phyloP scores from a whole-genome alignment of 768 basidiomycete species.

The Calocera viscosa region DNA sequence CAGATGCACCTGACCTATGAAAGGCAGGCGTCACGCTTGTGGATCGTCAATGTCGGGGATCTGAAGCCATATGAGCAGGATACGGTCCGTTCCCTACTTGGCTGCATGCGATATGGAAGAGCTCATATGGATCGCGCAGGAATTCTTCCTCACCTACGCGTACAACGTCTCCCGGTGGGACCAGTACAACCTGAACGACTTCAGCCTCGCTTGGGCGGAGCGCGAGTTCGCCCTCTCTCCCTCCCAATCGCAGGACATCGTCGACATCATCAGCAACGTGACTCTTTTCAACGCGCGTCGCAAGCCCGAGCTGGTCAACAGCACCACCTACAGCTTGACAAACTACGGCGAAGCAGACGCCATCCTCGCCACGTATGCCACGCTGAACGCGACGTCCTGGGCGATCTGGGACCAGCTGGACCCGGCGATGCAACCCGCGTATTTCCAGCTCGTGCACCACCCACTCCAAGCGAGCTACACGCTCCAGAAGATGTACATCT shows the following conservation, averaged over 20 bases:
- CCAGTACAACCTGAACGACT: slow-evolving; percentile 40
- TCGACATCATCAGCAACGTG: slow-evolving; percentile 43
- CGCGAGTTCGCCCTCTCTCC: slow-evolving; percentile 48
- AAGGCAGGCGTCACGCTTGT: slow-evolving; percentile 45
- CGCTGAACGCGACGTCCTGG: slow-evolving; percentile 38
- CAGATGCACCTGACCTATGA: slow-evolving; percentile 56
- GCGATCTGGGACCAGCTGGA: slow-evolving; percentile 43
- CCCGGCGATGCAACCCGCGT: slow-evolving; percentile 41
- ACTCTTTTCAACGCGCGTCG: slow-evolving; percentile 46
- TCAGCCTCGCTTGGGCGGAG: slow-evolving; percentile 46
- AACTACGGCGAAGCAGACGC: slow-evolving; percentile 59
- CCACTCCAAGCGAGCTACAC: slow-evolving; percentile 48
- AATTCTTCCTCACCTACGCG: slow-evolving; percentile 53
- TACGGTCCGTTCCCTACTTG: not conserved
- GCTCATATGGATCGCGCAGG: slow-evolving; percentile 18
- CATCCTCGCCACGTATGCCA: slow-evolving; percentile 40
- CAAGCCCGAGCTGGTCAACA: slow-evolving; percentile 54
- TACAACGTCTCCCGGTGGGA: slow-evolving; percentile 50
- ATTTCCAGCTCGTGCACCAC: slow-evolving; percentile 58
- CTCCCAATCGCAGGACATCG: slow-evolving; percentile 33
- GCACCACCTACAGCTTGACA: slow-evolving; percentile 48
- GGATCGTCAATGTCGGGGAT: slow-evolving; percentile 47
- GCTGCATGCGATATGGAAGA: not conserved
- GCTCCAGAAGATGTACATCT: slow-evolving; percentile 25
- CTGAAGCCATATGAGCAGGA: slow-evolving; percentile 53